phyloP scores from a whole-genome alignment of 768 basidiomycete species.

The Collybia mongolica region DNA sequence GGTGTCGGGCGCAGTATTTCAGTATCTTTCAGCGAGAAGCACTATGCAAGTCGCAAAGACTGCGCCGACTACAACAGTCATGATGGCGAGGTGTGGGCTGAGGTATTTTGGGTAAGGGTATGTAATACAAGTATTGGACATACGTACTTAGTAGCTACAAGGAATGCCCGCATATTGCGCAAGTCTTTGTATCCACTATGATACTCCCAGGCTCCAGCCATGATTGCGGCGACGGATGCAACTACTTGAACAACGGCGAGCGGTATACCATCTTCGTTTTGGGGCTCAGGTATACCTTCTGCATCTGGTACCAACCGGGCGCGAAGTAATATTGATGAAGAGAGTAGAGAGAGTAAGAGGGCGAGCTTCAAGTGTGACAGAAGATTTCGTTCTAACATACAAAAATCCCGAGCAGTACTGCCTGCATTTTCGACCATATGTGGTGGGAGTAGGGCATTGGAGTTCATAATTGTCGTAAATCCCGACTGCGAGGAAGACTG shows the following conservation, averaged over 20 bases:
- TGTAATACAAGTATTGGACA: not conserved
- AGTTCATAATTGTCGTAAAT: slow-evolving; percentile 9
- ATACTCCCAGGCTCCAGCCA: slow-evolving; percentile 68
- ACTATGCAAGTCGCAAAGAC: slow-evolving; percentile 53
- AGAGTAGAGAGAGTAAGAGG: slow-evolving; percentile 59
- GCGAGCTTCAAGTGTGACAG: slow-evolving; percentile 68
- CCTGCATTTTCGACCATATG: slow-evolving; percentile 44
- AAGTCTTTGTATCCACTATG: slow-evolving; percentile 56
- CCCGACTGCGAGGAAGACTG: not conserved
- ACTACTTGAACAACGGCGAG: slow-evolving; percentile 52
- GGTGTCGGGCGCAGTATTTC: slow-evolving; percentile 5
- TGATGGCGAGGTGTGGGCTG: slow-evolving; percentile 53
- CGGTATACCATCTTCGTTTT: slow-evolving; percentile 33
- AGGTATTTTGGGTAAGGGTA: slow-evolving; percentile 3
- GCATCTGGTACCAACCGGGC: slow-evolving; percentile 54
- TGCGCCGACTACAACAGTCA: slow-evolving; percentile 44
- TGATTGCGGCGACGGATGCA: slow-evolving; percentile 53
- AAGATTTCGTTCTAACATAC: slow-evolving; percentile 78
- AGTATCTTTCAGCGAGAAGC: slow-evolving; percentile 37
- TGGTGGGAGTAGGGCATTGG: slow-evolving; percentile 9
- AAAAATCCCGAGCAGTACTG: slow-evolving; percentile 71
- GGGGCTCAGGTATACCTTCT: slow-evolving; percentile 7
- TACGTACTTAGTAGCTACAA: slow-evolving; percentile 55
- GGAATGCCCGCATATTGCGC: slow-evolving; percentile 56
- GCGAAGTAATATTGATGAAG: slow-evolving; percentile 61